Conservation (phyloP, 345 rosid species). For the Firmiana major region DNA sequence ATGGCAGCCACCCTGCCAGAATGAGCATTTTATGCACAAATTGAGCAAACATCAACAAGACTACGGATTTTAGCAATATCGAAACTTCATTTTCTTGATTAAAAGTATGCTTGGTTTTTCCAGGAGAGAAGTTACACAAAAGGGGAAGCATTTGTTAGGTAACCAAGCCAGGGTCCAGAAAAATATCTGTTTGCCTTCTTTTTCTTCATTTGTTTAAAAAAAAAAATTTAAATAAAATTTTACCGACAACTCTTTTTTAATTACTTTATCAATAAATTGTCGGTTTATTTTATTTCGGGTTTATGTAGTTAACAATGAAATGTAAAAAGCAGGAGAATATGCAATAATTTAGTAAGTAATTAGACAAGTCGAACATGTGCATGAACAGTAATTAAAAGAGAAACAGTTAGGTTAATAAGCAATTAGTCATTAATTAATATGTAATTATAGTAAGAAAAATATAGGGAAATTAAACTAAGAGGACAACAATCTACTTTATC, state of each 20-base stretch:
- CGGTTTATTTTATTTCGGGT: no score
- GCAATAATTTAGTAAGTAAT: neutral
- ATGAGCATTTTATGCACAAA: neutral
- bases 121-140: no score
- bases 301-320: neutral
- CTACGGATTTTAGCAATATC: neutral
- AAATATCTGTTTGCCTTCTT: no score
- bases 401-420: neutral
- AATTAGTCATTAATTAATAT: neutral
- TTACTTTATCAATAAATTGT: no score
- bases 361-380: constrained; percentile 6
- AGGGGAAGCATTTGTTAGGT: neutral
- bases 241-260: no score
- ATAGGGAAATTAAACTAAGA: no score
- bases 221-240: no score
- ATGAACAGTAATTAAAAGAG: neutral
- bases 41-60: neutral
- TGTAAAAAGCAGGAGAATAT: no score
- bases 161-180: neutral
- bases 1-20: neutral
- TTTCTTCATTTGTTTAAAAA: no score
- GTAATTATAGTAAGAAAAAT: neutral
- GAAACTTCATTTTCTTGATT: neutral
- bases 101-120: no score
- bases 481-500: no score